Base-by-base conservation (phyloP, 495 filamentous ascomycete genomes). In the Annulohypoxylon moriforme region DNA sequence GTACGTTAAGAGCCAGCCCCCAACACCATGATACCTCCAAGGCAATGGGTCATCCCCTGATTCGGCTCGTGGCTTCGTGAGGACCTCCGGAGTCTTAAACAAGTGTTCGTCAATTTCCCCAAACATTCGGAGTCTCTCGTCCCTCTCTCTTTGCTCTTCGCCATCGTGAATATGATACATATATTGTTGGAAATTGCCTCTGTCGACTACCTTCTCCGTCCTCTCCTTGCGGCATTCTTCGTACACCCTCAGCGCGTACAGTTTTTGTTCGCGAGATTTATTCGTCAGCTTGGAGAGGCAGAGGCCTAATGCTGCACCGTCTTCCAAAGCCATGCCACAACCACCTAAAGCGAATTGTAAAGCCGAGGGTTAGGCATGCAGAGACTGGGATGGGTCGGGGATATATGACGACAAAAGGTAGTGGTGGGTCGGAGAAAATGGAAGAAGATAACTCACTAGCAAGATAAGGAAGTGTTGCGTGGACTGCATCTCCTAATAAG, bases 401-500 rank as follows among this genome's bases (percentile, higher is more conserved):
- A 5, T 40, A n/a, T 14, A 40, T 13, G 36, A 40, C 36, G 6
- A 3, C 27, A 29, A n/a, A n/a, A 29, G 27, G 27, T 6, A 29
- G 27, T 29, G 27, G 6, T 29, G 6, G 6, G 13, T 22, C 4
- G 18, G 42, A n/a, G 6, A 2, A 46, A 18, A 16, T 34, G 0
- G 3, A 55, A 55, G 33, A 14, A 14, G 10, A 3, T 11, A n/a
- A 69, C 71, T 62, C 25, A 69, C 75, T 77, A 14, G 75, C 75
- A 13, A 90, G 75, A 77, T 90, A 90, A 3, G 89, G 89, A 60
- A 92, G 84, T 73, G 89, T 91, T 3, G 90, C 89, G 69, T 93
- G 90, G 53, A 89, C 90, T 5, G 90, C 86, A 73, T 92, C 90
- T 22, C 90, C 90, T 20, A 92, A 82, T 44, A 93, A 75, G 7